These are phyloP conservation scores for Alternaria novae-zelandiae DNA, from an alignment of 2,329 filamentous ascomycete species.

Conservation along the genomic window DNA sequence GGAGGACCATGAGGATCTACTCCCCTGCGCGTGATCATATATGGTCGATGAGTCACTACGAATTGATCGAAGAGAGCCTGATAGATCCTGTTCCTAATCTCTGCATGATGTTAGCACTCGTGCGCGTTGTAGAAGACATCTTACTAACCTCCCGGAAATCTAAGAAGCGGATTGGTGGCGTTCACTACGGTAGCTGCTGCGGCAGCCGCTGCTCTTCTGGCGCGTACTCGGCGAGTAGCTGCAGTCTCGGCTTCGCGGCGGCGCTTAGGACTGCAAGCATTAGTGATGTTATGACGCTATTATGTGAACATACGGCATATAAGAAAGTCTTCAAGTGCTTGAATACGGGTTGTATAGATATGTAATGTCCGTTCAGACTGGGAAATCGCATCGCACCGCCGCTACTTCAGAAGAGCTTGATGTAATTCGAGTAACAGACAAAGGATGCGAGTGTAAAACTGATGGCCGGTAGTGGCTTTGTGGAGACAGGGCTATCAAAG, in stretches of 20 bases:
- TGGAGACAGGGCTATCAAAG: not conserved
- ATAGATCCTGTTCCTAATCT: not conserved
- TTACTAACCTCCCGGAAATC: not conserved
- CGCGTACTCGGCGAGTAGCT: not conserved
- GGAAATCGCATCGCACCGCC: not conserved
- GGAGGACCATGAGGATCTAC: not conserved
- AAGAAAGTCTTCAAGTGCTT: not conserved
- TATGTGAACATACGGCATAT: not conserved
- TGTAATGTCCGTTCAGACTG: not conserved
- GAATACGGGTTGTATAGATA: not conserved
- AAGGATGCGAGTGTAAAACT: not conserved
- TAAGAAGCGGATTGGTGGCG: not conserved
- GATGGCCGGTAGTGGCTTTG: not conserved
- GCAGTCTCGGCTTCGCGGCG: not conserved
- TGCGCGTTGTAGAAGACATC: not conserved
- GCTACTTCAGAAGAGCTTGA: not conserved
- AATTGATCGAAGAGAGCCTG: not conserved
- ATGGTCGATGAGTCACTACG: not conserved
- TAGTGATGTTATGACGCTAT: not conserved
- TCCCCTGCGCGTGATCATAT: not conserved
- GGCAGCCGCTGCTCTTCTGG: not conserved
- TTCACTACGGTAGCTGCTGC: not conserved
- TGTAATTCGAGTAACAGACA: not conserved
- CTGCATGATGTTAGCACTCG: not conserved
- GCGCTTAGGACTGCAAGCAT: not conserved